Conservation (phyloP, 306 rosid species). For the Trifolium dubium region DNA sequence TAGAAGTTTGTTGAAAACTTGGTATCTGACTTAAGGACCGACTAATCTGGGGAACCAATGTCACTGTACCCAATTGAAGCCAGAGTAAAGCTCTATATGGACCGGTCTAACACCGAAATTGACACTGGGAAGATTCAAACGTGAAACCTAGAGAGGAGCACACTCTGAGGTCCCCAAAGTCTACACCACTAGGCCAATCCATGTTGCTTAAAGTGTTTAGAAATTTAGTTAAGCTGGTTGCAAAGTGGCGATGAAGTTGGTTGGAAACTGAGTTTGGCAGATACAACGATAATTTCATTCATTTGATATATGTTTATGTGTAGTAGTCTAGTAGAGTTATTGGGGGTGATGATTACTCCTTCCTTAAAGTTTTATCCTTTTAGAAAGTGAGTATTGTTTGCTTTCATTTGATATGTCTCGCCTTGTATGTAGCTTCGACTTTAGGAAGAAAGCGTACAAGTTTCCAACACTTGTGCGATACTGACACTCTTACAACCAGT, state of each 20-base stretch:
- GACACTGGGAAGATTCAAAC: no score
- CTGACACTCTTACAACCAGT: neutral
- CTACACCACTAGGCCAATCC: no score
- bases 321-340: neutral
- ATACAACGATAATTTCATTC: neutral
- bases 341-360: neutral
- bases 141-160: no score
- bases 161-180: no score
- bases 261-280: neutral
- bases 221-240: constrained; percentile 1
- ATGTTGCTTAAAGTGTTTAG: neutral
- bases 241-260: neutral
- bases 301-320: constrained; percentile 15
- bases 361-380: neutral
- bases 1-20: no score
- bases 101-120: no score
- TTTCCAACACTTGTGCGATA: neutral
- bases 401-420: constrained; percentile 10
- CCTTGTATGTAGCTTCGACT: neutral
- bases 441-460: neutral
- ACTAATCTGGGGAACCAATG: no score
- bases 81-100: no score
- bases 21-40: no score
- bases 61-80: no score
- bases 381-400: neutral